Base-by-base conservation (phyloP, 176 grass and related monocot species). In the Themeda triandra region DNA sequence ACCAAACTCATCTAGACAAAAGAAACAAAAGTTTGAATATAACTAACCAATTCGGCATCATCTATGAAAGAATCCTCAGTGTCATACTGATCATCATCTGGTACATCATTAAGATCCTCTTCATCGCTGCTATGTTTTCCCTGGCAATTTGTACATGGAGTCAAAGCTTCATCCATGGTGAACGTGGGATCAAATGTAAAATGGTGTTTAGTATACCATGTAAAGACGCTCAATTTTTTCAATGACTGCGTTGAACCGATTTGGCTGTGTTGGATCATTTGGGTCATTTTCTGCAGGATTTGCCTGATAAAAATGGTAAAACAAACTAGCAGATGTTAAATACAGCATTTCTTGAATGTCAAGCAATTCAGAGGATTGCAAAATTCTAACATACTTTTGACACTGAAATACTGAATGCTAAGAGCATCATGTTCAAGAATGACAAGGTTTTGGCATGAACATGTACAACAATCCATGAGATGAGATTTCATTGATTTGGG, bases 61-160 rank as follows among this genome's bases (percentile, higher is more conserved):
- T 99, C 97, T 80, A 99, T 99, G 77, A 99, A 99, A 66, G 97
- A 99, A 91, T 99, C 97, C 73, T 99, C 93, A 40, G 97, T 99
- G 44, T 99, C 93, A 84, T 99, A 99, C 77, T 99, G 93, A 92
- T 99, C 97, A 84, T 99, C 97, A 75, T 96, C 97, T 0, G 90
- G 97, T 31, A 85, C 92, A 86, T 96, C 93, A 76, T 92, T 88
- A 71, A 94, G 82, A 77, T 99, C 90, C 84, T 96, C 97, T 89
- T 99, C 97, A 74, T 99, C 93, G 12, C 97, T 99, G 41, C 97
- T 99, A 81, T 99, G 94, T 80, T 96, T 96, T 13, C 97, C 97
- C 97, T 99, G 62, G 29, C 46, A 87, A 51, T 46, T 85, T 51
- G 2, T 79, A 91, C 54, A 59, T 13, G 8, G 23, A 71, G 9